Conservation (phyloP, 2,329 filamentous ascomycete genomes). For the Pseudogymnoascus sp. region DNA sequence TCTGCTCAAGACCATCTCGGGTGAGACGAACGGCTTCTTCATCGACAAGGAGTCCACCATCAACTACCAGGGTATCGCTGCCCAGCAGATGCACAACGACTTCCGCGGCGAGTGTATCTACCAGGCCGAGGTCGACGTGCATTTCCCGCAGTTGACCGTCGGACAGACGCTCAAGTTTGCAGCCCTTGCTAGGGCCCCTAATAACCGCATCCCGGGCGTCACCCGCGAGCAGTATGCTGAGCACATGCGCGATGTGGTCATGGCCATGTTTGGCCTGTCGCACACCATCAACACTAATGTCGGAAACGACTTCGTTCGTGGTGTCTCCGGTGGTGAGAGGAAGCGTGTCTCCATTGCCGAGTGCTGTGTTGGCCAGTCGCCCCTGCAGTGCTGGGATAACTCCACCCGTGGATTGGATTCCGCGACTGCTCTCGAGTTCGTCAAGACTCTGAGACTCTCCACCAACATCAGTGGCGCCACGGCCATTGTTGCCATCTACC, state of each 20-base stretch:
- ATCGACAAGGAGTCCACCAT: constrained; percentile 44
- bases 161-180: constrained; percentile 68
- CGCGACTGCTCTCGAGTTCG: constrained; percentile 66
- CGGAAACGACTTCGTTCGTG: constrained; percentile 62
- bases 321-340: constrained; percentile 62
- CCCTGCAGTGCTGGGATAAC: constrained; percentile 69
- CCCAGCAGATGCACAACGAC: constrained; percentile 46
- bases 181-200: constrained; percentile 58
- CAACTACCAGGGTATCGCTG: constrained; percentile 51
- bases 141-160: constrained; percentile 68
- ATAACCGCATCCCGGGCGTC: constrained; percentile 52
- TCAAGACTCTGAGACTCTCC: constrained; percentile 55
- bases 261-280: constrained; percentile 63
- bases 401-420: constrained; percentile 67
- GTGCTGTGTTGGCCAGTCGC: constrained; percentile 53
- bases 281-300: constrained; percentile 66
- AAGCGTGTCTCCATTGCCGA: constrained; percentile 80
- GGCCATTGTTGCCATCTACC: constrained; percentile 62
- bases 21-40: constrained; percentile 49
- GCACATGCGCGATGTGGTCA: constrained; percentile 45
- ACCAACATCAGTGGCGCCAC: constrained; percentile 57
- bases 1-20: constrained; percentile 49
- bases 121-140: constrained; percentile 66
- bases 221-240: constrained; percentile 43
- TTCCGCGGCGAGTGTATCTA: constrained; percentile 59